Conservation (phyloP, 306 rosid species). For the Clitoria ternatea region DNA sequence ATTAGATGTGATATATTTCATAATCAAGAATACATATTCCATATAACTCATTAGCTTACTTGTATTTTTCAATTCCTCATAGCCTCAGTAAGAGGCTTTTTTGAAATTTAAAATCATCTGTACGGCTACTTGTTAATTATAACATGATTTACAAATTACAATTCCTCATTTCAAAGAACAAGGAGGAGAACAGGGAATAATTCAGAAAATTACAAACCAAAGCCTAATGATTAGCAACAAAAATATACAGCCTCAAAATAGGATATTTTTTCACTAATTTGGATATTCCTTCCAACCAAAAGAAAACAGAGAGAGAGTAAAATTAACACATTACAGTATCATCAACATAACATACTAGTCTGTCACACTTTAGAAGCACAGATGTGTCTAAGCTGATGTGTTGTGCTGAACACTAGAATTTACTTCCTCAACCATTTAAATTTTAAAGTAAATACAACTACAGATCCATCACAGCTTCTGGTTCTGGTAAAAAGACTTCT, state of each 20-base stretch:
- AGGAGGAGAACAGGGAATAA: neutral
- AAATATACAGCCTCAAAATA: neutral
- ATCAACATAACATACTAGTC: neutral
- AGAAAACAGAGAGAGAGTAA: neutral
- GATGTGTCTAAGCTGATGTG: constrained; percentile 6
- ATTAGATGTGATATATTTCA: constrained; percentile 22
- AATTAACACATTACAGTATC: neutral
- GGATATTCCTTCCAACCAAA: neutral
- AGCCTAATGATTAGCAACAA: neutral
- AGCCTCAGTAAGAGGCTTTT: constrained; percentile 10
- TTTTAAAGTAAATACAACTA: neutral
- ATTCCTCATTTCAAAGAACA: neutral
- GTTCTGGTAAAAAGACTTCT: neutral
- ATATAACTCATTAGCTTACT: neutral
- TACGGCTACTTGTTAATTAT: neutral
- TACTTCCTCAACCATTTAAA: neutral
- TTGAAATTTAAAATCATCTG: constrained; percentile 10
- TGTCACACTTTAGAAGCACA: neutral
- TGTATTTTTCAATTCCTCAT: constrained; percentile 5
- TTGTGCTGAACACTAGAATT: neutral
- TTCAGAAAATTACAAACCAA: neutral
- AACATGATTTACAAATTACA: neutral
- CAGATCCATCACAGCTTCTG: neutral
- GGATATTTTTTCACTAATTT: neutral
- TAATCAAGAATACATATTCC: constrained; percentile 11